Conservation (phyloP, 345 rosid species). For the Lepidium sativum region DNA sequence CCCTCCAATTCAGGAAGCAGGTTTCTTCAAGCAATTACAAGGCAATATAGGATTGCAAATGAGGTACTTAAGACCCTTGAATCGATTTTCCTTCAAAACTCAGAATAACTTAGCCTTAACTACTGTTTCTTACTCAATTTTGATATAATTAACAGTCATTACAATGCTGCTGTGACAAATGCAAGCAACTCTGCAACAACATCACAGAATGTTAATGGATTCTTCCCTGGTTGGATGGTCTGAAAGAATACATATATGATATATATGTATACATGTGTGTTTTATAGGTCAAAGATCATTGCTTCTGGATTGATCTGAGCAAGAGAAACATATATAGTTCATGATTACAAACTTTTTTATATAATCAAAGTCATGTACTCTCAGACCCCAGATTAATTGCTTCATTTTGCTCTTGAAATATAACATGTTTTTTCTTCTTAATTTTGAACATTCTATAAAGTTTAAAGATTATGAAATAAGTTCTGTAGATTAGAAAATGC, state of each 20-base stretch:
- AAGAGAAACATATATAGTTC: slow-evolving; percentile 13
- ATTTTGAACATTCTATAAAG: not conserved
- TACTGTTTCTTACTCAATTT: not conserved
- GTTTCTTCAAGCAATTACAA: slow-evolving; percentile 31
- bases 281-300: slow-evolving; percentile 9
- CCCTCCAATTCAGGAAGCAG: slow-evolving; percentile 21
- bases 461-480: not conserved
- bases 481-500: not conserved
- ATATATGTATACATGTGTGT: slow-evolving; percentile 16
- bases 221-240: slow-evolving; percentile 40
- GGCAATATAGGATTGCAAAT: slow-evolving; percentile 28
- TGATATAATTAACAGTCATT: slow-evolving; percentile 14
- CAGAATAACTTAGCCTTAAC: not conserved
- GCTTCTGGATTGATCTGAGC: slow-evolving; percentile 7
- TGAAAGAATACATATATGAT: slow-evolving; percentile 16
- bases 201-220: slow-evolving; percentile 30
- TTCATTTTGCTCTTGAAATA: not conserved
- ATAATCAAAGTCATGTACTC: slow-evolving; percentile 12
- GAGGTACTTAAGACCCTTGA: slow-evolving; percentile 20
- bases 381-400: not conserved
- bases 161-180: slow-evolving; percentile 21
- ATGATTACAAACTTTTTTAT: slow-evolving; percentile 14
- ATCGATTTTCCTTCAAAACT: not conserved
- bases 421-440: not conserved
- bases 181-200: slow-evolving; percentile 27